Evolutionary conservation across 2,329 filamentous ascomycete genomes (phyloP), one percentile per base, ranked within the genome.

Genomic region (Cladosporium sphaerospermum): DNA sequence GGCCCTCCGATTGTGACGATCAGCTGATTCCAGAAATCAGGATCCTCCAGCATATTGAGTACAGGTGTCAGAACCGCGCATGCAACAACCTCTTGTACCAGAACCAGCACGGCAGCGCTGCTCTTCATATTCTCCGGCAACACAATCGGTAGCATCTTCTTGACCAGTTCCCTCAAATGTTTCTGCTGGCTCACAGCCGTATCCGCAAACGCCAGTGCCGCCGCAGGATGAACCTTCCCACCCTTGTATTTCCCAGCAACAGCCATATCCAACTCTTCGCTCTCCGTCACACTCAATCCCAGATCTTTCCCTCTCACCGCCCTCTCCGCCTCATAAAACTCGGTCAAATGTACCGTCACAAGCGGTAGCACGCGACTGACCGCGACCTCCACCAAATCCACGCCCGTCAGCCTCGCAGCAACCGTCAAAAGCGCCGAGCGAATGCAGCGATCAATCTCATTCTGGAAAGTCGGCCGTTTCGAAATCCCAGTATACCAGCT

Each of bases 21-120:
- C 55, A 96, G 71, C 69, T 96, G 91, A 64, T 99, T 97, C 92
- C 92, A 99, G 8, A 87, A 95, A 72, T 99, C 95, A 1, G 95
- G 91, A 61, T 99, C 92, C 4, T 88, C 82, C 14, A 99, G 75
- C 57, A 90, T 75, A 62, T 86, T 83, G 66, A 96, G 78, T 18
- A 95, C 74, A 0, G 93, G 93, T 40, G 83, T 84, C 36, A 99
- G 75, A 37, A 99, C 85, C n/a, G 89, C 89, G 69, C 93, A 96
- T 18, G 89, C 79, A n/a, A 96, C 82, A 56, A 99, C 85, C 72
- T 99, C 95, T 61, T 88, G 84, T 55, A 96, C 80, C 51, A 99
- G 75, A 34, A 85, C 86, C 32, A 81, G 82, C 7, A 96, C 91
- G 40, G 88, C 83, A 56, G 88, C 80, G 67, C 93, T 96, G 32